Base-by-base conservation (phyloP, 78 protist species). In the Dictyostelium intermedium region DNA sequence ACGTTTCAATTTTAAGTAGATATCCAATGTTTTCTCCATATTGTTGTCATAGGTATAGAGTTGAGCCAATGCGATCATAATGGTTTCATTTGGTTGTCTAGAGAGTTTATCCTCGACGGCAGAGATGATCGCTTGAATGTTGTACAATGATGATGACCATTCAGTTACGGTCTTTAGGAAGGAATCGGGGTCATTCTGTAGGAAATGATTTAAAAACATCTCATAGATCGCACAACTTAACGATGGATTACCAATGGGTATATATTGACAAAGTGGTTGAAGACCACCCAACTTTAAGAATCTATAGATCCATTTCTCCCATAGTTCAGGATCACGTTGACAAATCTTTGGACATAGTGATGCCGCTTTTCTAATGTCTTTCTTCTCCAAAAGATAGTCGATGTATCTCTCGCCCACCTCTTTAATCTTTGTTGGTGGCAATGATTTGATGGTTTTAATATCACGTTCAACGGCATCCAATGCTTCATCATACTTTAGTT, bases 401-500 rank as follows among this genome's bases (percentile, higher is more conserved):
- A 97, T 83, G 66, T 96, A 97, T 73, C 83, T 63, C 60, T 97
- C 93, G 61, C 98, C 98, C 20, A 97, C 91, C 3, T 92, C 95
- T 25, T 25, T 39, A 9, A 89, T 30, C 3, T 34, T 53, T 35
- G 70, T 35, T 6, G 96, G 79, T 86, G 89, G 84, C 20, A 72
- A 5, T 25, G 63, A 50, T 35, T 61, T 60, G 18, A 66, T 86
- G 6, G 76, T 82, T 23, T 72, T 41, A 39, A 34, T 39, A 56
- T 89, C 94, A 61, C 73, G 78, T 56, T 92, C 92, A 0, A 89
- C 96, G 9, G 50, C 95, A 1, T 39, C 95, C 73, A 96, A 78
- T n/a, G 98, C 98, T 32, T 95, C 97, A 32, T 91, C 96, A 34
- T 81, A 97, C 30, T 83, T 73, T 74, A 79, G 50, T n/a, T 85